A percentile compares a stretch with the other conserved stretches of the same genome.
Conservation (phyloP, 2,329 filamentous ascomycete genomes). For the Ophiostoma quercus region DNA sequence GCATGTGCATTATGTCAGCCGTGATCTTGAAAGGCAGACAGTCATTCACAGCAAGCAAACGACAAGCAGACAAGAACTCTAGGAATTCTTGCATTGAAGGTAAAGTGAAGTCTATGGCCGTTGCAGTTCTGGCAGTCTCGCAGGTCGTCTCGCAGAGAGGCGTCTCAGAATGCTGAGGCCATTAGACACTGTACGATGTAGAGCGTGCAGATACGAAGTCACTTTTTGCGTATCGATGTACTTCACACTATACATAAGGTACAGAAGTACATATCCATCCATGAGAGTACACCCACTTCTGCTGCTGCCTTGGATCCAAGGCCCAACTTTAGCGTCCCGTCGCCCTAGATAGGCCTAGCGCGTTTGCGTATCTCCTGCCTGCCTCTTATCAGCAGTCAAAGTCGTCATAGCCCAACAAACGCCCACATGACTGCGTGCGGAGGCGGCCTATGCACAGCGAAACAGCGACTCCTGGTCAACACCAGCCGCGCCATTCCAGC, state of each 20-base stretch:
- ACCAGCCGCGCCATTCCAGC: constrained; percentile 4
- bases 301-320: neutral
- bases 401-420: constrained; percentile 24
- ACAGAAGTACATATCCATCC: neutral
- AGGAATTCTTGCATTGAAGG: no score
- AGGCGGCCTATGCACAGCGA: constrained; percentile 10
- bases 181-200: no score
- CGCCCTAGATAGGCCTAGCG: constrained; percentile 9
- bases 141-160: neutral
- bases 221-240: neutral
- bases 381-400: constrained; percentile 17
- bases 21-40: neutral
- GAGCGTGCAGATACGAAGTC: neutral
- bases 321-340: neutral
- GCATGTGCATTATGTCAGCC: constrained; percentile 6
- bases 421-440: constrained; percentile 20
- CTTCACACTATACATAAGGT: neutral
- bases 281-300: neutral
- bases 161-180: neutral
- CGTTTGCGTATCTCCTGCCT: constrained; percentile 12
- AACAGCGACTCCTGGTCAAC: constrained; percentile 4
- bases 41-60: no score
- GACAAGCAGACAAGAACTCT: neutral
- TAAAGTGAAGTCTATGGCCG: no score
- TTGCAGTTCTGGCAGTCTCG: neutral